Evolutionary conservation across 805 yeast genomes (phyloP).

Genomic region (Metschnikowia corniflorae): DNA sequence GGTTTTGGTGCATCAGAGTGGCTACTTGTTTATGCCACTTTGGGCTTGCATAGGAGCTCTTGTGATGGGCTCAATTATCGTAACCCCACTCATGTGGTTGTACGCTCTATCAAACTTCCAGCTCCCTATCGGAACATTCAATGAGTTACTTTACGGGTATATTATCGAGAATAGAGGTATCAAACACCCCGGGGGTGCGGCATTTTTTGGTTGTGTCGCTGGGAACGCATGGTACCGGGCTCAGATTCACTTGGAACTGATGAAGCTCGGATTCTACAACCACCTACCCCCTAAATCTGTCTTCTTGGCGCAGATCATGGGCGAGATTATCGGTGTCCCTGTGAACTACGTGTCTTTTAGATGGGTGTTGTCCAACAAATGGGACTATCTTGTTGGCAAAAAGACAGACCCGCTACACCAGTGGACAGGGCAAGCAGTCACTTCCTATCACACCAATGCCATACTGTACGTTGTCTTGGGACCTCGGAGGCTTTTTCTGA

Average conservation of each 20-base stretch:
- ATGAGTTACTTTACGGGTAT: conserved; percentile 46
- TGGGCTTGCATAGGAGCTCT: conserved; percentile 45
- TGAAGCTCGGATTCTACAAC: conserved; percentile 52
- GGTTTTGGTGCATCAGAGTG: conserved; percentile 9
- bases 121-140: conserved; percentile 49
- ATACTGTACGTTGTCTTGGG: conserved; percentile 51
- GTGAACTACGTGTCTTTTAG: conserved; percentile 46
- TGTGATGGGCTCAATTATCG: conserved; percentile 41
- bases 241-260: conserved; percentile 35
- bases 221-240: conserved; percentile 55
- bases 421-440: conserved; percentile 49
- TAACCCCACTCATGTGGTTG: conserved; percentile 47
- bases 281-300: conserved; percentile 49
- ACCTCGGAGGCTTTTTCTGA: conserved; percentile 41
- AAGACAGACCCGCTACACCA: conserved; percentile 45
- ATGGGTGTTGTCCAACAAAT: conserved; percentile 44
- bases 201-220: conserved; percentile 49
- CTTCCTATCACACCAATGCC: conserved; percentile 44
- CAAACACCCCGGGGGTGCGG: conserved; percentile 47
- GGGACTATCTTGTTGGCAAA: conserved; percentile 32
- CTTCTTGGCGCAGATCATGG: conserved; percentile 49
- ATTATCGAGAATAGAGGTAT: conserved; percentile 34
- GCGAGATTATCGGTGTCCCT: conserved; percentile 52
- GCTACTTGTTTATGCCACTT: conserved; percentile 39
- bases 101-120: conserved; percentile 52